Percentiles rank a stretch among this genome's conserved stretches.
These are phyloP conservation scores for Saccharomyces pastorianus DNA, from an alignment of 1,139 yeast genomes.

Conservation along the genomic window DNA sequence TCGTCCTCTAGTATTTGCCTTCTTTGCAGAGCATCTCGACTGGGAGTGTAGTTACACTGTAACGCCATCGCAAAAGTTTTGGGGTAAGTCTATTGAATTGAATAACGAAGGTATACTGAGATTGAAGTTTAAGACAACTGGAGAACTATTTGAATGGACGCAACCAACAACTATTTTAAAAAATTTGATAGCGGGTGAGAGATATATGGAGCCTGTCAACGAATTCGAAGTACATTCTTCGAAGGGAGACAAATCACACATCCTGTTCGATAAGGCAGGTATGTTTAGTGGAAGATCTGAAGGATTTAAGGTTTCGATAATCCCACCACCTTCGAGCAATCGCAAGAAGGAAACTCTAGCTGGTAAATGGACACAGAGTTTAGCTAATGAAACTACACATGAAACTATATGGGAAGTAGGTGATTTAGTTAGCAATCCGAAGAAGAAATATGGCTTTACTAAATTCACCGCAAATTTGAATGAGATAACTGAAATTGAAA, in stretches of 20 bases:
- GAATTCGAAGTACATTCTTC: constrained; percentile 60
- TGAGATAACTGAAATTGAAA: constrained; percentile 64
- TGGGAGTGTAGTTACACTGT: constrained; percentile 78
- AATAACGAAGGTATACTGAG: constrained; percentile 62
- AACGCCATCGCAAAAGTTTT: constrained; percentile 79
- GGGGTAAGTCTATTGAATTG: constrained; percentile 91
- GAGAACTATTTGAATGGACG: constrained; percentile 68
- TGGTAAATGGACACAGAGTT: constrained; percentile 30
- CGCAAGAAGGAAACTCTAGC: constrained; percentile 16
- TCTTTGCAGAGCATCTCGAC: constrained; percentile 58
- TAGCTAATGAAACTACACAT: constrained; percentile 29
- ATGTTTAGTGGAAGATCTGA: constrained; percentile 88
- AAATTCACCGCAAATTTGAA: constrained; percentile 73
- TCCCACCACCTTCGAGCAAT: constrained; percentile 35
- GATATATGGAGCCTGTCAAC: constrained; percentile 83
- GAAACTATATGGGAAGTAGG: constrained; percentile 35
- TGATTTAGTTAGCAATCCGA: constrained; percentile 46
- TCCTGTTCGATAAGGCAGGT: constrained; percentile 62
- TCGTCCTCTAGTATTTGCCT: constrained; percentile 75
- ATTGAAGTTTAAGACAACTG: constrained; percentile 49
- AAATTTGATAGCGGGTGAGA: constrained; percentile 89
- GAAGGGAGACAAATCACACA: constrained; percentile 57
- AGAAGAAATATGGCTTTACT: constrained; percentile 76
- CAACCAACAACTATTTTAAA: constrained; percentile 79
- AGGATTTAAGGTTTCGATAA: constrained; percentile 50